These are phyloP conservation scores for Nitzschia palea DNA, from an alignment of 108 stramenopile genomes.

Conservation along the genomic window DNA sequence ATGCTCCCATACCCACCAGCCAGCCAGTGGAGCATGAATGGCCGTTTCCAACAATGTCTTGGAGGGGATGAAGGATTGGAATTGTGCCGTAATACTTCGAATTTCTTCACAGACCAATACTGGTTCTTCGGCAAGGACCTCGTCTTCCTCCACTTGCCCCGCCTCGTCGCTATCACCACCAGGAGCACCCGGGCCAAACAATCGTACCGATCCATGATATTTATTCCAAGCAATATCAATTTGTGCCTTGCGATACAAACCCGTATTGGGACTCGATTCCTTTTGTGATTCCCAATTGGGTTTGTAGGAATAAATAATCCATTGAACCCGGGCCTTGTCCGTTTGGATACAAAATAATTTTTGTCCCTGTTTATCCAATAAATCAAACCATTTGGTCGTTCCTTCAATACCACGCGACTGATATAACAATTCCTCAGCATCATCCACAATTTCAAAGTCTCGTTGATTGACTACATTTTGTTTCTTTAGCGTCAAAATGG, in stretches of 20 bases:
- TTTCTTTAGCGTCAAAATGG: conserved; percentile 23
- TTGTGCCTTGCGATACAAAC: conserved; percentile 10
- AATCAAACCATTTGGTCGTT: conserved; percentile 22
- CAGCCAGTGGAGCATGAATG: conserved; percentile 15
- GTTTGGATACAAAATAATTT: conserved; percentile 23
- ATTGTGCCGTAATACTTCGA: conserved; percentile 18
- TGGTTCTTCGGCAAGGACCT: background rate
- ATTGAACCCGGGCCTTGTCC: background rate
- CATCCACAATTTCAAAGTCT: conserved; percentile 20
- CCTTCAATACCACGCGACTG: conserved; percentile 5
- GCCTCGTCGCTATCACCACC: conserved; percentile 2
- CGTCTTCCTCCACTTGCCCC: background rate
- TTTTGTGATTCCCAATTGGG: conserved; percentile 14
- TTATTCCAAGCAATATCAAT: conserved; percentile 21
- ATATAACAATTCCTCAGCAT: conserved; percentile 12
- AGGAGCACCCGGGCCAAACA: background rate
- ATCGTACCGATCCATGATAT: conserved; percentile 16
- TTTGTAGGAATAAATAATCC: conserved; percentile 22
- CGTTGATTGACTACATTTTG: conserved; percentile 19
- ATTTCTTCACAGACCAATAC: conserved; percentile 25
- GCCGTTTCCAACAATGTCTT: conserved; percentile 3
- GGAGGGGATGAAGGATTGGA: conserved; percentile 19
- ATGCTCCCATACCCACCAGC: conserved; percentile 30
- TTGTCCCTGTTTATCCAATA: background rate
- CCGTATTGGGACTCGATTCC: background rate